A percentile compares a stretch with the other conserved stretches of the same genome.
Conservation (phyloP, 495 filamentous ascomycete genomes). For the Podospora comata region DNA sequence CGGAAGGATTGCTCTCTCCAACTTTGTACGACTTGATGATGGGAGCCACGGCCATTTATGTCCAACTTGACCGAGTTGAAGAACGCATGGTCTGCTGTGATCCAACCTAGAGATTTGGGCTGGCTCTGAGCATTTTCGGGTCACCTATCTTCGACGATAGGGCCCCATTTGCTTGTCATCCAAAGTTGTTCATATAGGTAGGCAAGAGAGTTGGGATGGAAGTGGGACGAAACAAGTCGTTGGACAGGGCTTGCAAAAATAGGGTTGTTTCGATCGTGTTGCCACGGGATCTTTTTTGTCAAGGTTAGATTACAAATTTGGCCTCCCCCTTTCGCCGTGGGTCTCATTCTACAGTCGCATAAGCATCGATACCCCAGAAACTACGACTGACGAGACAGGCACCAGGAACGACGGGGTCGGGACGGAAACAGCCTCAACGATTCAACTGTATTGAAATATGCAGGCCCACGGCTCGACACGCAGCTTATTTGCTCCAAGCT, state of each 20-base stretch:
- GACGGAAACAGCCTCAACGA: conserved; percentile 3
- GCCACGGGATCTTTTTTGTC: conserved; percentile 9
- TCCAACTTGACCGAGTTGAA: neutral
- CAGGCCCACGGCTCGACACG: conserved; percentile 2
- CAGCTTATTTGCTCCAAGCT: neutral
- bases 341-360: neutral
- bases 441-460: conserved; percentile 6
- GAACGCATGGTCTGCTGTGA: neutral
- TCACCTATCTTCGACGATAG: neutral
- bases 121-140: neutral
- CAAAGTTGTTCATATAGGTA: neutral
- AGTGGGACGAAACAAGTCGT: conserved; percentile 11
- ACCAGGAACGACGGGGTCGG: neutral
- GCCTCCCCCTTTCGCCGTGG: neutral
- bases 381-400: neutral
- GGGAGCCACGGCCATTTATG: neutral
- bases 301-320: neutral
- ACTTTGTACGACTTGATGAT: neutral
- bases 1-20: neutral
- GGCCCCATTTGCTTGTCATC: neutral
- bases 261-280: conserved; percentile 21
- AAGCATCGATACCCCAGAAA: conserved; percentile 7
- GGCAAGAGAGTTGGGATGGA: neutral
- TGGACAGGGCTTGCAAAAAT: neutral
- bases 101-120: neutral